phyloP scores from a whole-genome alignment of 164 flowering plant species.

The Piper longum region DNA sequence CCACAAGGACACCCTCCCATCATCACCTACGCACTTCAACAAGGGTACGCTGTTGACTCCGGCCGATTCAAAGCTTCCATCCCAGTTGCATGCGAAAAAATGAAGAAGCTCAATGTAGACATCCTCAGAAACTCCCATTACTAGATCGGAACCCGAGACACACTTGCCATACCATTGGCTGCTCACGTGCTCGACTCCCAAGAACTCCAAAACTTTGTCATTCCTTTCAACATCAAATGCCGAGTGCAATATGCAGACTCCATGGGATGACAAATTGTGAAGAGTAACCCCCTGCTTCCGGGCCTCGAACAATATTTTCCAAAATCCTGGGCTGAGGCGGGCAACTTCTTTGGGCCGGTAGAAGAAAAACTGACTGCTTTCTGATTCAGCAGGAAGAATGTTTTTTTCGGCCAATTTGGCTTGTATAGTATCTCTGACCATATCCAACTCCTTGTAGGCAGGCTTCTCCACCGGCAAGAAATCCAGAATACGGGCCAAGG shows the following conservation, averaged over 20 bases:
- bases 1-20: slow-evolving; percentile 2
- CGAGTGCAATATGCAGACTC: slow-evolving; percentile 6
- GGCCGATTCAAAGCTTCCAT: neutral
- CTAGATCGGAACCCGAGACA: slow-evolving; percentile 7
- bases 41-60: slow-evolving; percentile 5
- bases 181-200: slow-evolving; percentile 7
- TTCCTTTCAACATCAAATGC: slow-evolving; percentile 2
- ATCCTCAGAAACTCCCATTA: slow-evolving; percentile 7
- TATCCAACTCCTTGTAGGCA: slow-evolving; percentile 6
- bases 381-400: slow-evolving; percentile 20
- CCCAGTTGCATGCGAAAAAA: slow-evolving; percentile 12
- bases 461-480: slow-evolving; percentile 13
- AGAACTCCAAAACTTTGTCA: slow-evolving; percentile 7
- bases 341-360: slow-evolving; percentile 16
- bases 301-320: slow-evolving; percentile 18
- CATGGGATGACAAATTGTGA: slow-evolving; percentile 17
- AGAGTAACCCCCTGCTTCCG: slow-evolving; percentile 17
- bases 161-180: slow-evolving; percentile 9
- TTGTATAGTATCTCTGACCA: slow-evolving; percentile 10
- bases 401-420: slow-evolving; percentile 2
- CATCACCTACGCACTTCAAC: slow-evolving; percentile 8
- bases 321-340: slow-evolving; percentile 12
- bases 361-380: slow-evolving; percentile 10
- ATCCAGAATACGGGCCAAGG: slow-evolving; percentile 3
- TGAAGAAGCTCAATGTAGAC: slow-evolving; percentile 14